A percentile compares a stretch with the other conserved stretches of the same genome.
These are phyloP conservation scores for Phytophthora parvispora DNA, from an alignment of 352 stramenopile species.

Conservation along the genomic window DNA sequence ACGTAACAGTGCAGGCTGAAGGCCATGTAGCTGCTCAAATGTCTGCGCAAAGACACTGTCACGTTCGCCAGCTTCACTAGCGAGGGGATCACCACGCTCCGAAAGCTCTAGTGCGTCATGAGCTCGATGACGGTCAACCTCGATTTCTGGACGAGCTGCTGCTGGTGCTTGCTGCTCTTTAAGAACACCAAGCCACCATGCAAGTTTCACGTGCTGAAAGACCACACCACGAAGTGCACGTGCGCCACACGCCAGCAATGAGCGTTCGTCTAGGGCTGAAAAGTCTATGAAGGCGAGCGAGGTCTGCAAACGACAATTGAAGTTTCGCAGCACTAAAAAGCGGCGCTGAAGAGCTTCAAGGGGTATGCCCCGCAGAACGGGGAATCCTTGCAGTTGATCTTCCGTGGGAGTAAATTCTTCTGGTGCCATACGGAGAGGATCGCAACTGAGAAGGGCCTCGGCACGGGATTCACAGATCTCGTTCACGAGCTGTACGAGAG, in stretches of 20 bases:
- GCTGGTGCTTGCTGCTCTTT: constrained; percentile 90
- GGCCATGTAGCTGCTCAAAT: constrained; percentile 86
- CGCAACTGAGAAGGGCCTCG: constrained; percentile 79
- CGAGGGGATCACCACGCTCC: constrained; percentile 29
- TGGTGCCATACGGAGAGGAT: constrained; percentile 85
- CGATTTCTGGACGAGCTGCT: constrained; percentile 83
- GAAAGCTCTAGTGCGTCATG: constrained; percentile 69
- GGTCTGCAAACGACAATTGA: constrained; percentile 89
- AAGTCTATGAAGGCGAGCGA: constrained; percentile 91
- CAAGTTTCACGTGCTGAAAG: constrained; percentile 91
- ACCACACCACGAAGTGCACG: constrained; percentile 73
- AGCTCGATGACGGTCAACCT: constrained; percentile 86
- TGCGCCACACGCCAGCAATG: constrained; percentile 69
- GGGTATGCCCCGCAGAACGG: constrained; percentile 54
- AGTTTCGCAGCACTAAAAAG: constrained; percentile 90
- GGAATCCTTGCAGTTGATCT: constrained; percentile 68
- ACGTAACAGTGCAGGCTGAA: constrained; percentile 89
- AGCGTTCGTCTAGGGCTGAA: constrained; percentile 66
- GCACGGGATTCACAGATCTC: constrained; percentile 85
- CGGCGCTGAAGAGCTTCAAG: constrained; percentile 74
- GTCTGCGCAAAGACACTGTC: constrained; percentile 90
- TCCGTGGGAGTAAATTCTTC: constrained; percentile 83
- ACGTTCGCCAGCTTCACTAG: constrained; percentile 51
- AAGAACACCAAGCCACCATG: constrained; percentile 90
- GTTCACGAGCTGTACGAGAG: constrained; percentile 86